A percentile compares a stretch with the other conserved stretches of the same genome.
These are phyloP conservation scores for Russula dissimulans DNA, from an alignment of 768 basidiomycete genomes.

Conservation along the genomic window DNA sequence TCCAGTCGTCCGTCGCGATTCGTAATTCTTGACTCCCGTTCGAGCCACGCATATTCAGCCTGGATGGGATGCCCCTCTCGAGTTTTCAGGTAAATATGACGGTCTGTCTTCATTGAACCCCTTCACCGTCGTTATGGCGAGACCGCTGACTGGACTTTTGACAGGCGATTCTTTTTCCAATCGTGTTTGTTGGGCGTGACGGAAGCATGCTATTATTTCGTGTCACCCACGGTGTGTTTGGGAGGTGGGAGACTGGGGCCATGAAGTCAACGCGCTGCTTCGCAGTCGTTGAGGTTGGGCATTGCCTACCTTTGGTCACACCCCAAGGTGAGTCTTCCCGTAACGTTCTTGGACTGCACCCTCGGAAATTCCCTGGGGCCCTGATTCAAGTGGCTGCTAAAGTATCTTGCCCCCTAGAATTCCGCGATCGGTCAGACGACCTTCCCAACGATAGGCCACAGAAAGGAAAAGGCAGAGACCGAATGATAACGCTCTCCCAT, in stretches of 20 bases:
- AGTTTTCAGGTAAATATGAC: background rate
- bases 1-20: background rate
- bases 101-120: background rate
- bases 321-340: background rate
- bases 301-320: background rate
- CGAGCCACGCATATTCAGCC: background rate
- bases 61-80: no score
- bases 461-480: background rate
- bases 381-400: background rate
- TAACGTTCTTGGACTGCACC: background rate
- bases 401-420: background rate
- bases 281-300: background rate
- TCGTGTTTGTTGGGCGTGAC: background rate
- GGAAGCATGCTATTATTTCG: background rate
- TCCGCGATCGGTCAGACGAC: background rate
- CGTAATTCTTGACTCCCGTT: background rate
- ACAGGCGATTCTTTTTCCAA: background rate
- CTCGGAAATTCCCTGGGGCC: background rate
- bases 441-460: background rate
- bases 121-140: background rate
- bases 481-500: background rate
- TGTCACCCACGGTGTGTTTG: background rate
- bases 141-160: background rate
- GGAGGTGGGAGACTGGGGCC: background rate
- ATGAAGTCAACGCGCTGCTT: background rate